Base-by-base conservation (phyloP, 139 green algal genomes). In the Diplosphaera chodatii region DNA sequence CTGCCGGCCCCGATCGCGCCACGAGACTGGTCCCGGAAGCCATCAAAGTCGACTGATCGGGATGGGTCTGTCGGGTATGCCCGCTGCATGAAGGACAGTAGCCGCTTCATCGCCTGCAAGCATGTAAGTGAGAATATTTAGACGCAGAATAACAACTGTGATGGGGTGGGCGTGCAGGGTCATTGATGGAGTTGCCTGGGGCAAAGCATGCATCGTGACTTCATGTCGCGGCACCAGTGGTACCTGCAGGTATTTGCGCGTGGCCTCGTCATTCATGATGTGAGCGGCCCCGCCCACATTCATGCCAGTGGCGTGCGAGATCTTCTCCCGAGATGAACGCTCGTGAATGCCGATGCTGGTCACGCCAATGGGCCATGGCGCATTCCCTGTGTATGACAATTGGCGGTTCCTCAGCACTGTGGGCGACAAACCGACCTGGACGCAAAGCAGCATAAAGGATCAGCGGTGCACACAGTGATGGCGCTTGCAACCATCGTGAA, bases 231-330 rank as follows among this genome's bases (percentile, higher is more conserved):
- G 13, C 63, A 1, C 30, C 40, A 64, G 8, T 16, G 18, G n/a
- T n/a, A n/a, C 79, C 71, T 82, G 81, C 70, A 96, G 83, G 55
- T 90, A 96, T 84, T 99, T 99, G 67, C 95, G 86, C 3, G 95
- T 97, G 3, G 93, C 92, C 83, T 99, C 95, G 63, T 99, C 95
- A 78, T 98, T 98, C 95, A 99, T 99, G 78, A 99, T 94, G 86
- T 99, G 95, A 25, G 95, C 95, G 69, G 93, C 75, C 30, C 83
- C 82, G 48, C 48, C 48, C 16, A 59, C 48, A 70, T 82, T 89
- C 65, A 80, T 82, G 48, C 48, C 48, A 3, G 48, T 59, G 62
- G 74, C 67, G 66, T 77, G 77, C 0, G 85, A 90, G 72, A 98
- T 98, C 79, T 99, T 98, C 81, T 99, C 95, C 29, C 95, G 89